Evolutionary conservation across 163 green algal genomes (phyloP).

Genomic region (Scenedesmus sp.): DNA sequence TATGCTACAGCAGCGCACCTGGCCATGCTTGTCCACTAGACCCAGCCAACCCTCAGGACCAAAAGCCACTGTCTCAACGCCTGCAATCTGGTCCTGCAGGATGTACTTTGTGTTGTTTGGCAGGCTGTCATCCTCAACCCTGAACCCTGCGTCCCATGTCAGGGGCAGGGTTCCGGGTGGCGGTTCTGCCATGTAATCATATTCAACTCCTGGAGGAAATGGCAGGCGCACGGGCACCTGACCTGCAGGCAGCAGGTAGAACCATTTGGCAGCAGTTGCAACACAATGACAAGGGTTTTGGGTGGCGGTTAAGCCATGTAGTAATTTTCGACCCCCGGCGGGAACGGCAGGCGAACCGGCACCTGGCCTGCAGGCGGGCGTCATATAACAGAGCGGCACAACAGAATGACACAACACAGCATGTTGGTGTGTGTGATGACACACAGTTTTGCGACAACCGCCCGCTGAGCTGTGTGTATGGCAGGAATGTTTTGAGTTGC

Average conservation of each 20-base stretch:
- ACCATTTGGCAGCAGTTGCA: background rate
- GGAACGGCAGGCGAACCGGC: conserved; percentile 28
- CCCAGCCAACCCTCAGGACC: conserved; percentile 51
- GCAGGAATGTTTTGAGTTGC: too few species aligned
- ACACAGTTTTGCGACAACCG: background rate
- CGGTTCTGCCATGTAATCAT: conserved; percentile 45
- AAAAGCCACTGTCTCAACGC: conserved; percentile 69
- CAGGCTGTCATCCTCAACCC: background rate
- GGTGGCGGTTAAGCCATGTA: conserved; percentile 33
- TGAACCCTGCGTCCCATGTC: background rate
- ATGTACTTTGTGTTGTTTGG: background rate
- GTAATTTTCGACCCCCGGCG: conserved; percentile 33
- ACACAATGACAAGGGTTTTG: background rate
- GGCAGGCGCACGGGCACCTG: conserved; percentile 24
- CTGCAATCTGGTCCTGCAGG: background rate
- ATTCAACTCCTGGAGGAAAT: conserved; percentile 33
- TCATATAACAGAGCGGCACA: too few species aligned
- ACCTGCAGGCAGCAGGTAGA: background rate
- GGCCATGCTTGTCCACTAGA: conserved; percentile 65
- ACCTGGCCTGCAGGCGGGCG: conserved; percentile 16
- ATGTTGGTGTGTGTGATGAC: background rate
- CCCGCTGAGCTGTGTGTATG: too few species aligned
- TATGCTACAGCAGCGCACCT: too few species aligned
- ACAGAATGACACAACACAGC: too few species aligned
- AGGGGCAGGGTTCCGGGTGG: conserved; percentile 20